These are phyloP conservation scores for Ceratocystiopsis brevicomis DNA, from an alignment of 2,329 filamentous ascomycete genomes.

Conservation along the genomic window DNA sequence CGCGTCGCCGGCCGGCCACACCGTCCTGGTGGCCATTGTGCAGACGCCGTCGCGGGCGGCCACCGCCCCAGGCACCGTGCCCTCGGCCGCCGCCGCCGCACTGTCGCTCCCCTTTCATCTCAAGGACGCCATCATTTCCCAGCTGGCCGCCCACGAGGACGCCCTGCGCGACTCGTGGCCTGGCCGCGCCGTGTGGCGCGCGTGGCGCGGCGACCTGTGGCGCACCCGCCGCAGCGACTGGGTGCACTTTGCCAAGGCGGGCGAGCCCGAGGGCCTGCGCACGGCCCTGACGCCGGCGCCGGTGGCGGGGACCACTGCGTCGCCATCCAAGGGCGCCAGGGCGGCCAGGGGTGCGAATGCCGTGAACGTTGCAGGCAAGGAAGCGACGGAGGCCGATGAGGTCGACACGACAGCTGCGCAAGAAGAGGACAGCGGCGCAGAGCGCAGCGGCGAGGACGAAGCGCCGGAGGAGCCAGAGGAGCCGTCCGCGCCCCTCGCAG, in stretches of 20 bases:
- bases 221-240: constrained; percentile 32
- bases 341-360: not conserved
- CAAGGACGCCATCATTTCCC: constrained; percentile 34
- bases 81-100: constrained; percentile 22
- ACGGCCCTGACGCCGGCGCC: constrained; percentile 18
- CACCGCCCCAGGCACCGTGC: constrained; percentile 12
- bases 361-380: not conserved
- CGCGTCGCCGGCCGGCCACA: constrained; percentile 30
- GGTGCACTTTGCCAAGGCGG: constrained; percentile 37
- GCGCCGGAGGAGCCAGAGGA: too few species aligned
- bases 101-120: constrained; percentile 31
- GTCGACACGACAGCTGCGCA: not conserved
- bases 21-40: constrained; percentile 30
- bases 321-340: not conserved
- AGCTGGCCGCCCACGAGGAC: constrained; percentile 28
- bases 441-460: too few species aligned
- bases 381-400: not conserved
- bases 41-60: constrained; percentile 25
- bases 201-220: constrained; percentile 40
- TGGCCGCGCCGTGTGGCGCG: constrained; percentile 36
- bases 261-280: constrained; percentile 18
- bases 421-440: too few species aligned
- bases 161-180: constrained; percentile 33
- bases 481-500: too few species aligned
- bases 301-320: not conserved